A percentile compares a stretch with the other conserved stretches of the same genome.
Evolutionary conservation across 176 grass and related monocot species (phyloP).

Genomic region (Otatea glauca): DNA sequence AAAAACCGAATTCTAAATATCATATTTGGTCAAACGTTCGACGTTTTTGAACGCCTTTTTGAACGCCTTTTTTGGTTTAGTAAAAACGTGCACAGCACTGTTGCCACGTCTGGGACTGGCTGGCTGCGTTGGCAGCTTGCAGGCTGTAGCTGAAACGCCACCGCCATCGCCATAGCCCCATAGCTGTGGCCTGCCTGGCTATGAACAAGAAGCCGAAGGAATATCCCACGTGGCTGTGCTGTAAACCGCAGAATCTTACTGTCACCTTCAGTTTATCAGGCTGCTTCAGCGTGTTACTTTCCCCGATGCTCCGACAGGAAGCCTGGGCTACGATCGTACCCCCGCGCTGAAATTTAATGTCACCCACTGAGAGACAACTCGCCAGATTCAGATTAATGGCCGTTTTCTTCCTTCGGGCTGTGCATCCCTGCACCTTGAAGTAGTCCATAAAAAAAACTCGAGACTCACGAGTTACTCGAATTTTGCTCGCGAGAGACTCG

Average conservation of each 20-base stretch:
- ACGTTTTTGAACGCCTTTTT: too few species aligned
- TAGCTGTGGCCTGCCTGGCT: constrained; percentile 22
- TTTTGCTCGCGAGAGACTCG: too few species aligned
- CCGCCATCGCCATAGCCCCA: neutral
- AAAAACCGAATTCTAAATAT: too few species aligned
- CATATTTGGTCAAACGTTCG: too few species aligned
- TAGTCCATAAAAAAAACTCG: too few species aligned
- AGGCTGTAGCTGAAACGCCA: constrained; percentile 27
- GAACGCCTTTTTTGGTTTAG: too few species aligned
- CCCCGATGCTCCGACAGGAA: constrained; percentile 44
- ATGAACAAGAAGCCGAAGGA: constrained; percentile 40
- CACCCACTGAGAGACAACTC: constrained; percentile 55
- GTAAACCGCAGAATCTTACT: constrained; percentile 55
- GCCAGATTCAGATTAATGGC: constrained; percentile 32
- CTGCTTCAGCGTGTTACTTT: constrained; percentile 21
- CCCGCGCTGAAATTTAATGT: constrained; percentile 48
- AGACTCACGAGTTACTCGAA: too few species aligned
- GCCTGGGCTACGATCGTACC: constrained; percentile 27
- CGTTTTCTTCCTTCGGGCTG: constrained; percentile 13
- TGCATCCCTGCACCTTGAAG: neutral
- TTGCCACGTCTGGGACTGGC: neutral
- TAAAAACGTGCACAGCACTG: too few species aligned
- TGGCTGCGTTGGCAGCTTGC: constrained; percentile 8
- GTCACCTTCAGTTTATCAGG: constrained; percentile 33
- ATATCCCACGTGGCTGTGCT: constrained; percentile 48